phyloP scores from a whole-genome alignment of 2,329 filamentous ascomycete species.

The Penicillium sp. region DNA sequence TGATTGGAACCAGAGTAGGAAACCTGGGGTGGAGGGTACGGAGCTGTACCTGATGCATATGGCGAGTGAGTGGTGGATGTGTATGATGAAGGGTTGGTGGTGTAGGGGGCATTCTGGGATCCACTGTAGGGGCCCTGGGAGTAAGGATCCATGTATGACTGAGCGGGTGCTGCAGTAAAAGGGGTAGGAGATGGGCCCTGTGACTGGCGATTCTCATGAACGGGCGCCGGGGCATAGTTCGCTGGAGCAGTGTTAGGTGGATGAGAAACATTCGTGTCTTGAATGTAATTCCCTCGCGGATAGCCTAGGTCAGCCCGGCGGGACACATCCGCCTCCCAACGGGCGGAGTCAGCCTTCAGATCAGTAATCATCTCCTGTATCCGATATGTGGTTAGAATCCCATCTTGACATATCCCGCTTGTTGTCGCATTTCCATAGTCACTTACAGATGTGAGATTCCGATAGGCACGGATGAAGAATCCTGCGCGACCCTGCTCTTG shows the following conservation, averaged over 20 bases:
- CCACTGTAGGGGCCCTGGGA: conserved; percentile 32
- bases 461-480: conserved; percentile 76
- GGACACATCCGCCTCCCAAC: conserved; percentile 49
- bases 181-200: conserved; percentile 38
- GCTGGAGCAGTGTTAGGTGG: conserved; percentile 40
- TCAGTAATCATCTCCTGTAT: conserved; percentile 56
- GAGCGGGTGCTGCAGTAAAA: conserved; percentile 35
- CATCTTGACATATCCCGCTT: conserved; percentile 1
- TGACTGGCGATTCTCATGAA: conserved; percentile 41
- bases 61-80: conserved; percentile 33
- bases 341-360: conserved; percentile 53
- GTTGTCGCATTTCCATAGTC: conserved; percentile 4
- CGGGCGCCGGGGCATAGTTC: conserved; percentile 36
- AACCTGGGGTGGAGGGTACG: conserved; percentile 35
- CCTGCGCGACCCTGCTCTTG: conserved; percentile 61
- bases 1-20: conserved; percentile 36
- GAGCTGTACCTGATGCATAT: conserved; percentile 34
- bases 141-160: conserved; percentile 37
- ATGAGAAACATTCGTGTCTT: conserved; percentile 37
- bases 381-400: conserved; percentile 7
- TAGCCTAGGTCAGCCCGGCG: conserved; percentile 42
- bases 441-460: conserved; percentile 73
- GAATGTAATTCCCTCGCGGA: conserved; percentile 43
- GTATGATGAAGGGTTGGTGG: conserved; percentile 31
- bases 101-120: conserved; percentile 36